Evolutionary conservation across 225 moss, liverwort and hornwort species (phyloP).

Genomic region (Bryoerythrophyllum caledonicum): DNA sequence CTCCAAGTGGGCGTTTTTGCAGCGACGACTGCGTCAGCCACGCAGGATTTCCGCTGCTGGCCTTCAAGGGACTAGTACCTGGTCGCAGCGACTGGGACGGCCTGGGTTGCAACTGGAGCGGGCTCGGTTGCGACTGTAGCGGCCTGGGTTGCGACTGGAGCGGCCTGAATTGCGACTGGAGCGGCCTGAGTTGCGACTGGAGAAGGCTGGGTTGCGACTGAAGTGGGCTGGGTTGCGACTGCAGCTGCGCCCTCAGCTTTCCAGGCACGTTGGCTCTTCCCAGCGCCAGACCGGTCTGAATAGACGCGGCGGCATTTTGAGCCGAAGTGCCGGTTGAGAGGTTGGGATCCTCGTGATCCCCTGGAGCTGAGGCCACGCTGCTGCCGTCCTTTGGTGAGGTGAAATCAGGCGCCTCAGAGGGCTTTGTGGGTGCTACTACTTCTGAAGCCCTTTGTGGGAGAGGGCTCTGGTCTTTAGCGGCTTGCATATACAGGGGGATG

Average conservation of each 20-base stretch:
- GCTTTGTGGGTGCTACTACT: not conserved
- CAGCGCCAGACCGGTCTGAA: conserved; percentile 44
- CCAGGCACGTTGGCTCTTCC: conserved; percentile 21
- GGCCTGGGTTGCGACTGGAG: not conserved
- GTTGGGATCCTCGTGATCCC: conserved; percentile 37
- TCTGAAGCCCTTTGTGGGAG: conserved; percentile 19
- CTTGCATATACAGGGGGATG: conserved; percentile 13
- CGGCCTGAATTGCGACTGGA: conserved; percentile 14
- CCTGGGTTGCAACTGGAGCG: not conserved
- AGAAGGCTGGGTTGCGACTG: not conserved
- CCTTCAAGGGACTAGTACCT: conserved; percentile 35
- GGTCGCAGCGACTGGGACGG: conserved; percentile 7
- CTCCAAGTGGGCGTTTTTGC: not conserved
- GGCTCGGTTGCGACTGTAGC: not conserved
- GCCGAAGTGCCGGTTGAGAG: conserved; percentile 30
- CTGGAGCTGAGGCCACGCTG: conserved; percentile 43
- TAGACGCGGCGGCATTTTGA: conserved; percentile 20
- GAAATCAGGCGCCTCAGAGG: conserved; percentile 20
- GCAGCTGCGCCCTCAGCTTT: not conserved
- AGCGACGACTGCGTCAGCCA: conserved; percentile 37
- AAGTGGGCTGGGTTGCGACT: not conserved
- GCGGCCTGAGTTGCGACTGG: conserved; percentile 3
- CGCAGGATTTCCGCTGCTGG: conserved; percentile 19
- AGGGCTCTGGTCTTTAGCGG: conserved; percentile 14
- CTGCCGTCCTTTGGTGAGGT: conserved; percentile 35